Evolutionary conservation across 495 filamentous ascomycete genomes (phyloP).

Genomic region (Talaromyces stipitatus): DNA sequence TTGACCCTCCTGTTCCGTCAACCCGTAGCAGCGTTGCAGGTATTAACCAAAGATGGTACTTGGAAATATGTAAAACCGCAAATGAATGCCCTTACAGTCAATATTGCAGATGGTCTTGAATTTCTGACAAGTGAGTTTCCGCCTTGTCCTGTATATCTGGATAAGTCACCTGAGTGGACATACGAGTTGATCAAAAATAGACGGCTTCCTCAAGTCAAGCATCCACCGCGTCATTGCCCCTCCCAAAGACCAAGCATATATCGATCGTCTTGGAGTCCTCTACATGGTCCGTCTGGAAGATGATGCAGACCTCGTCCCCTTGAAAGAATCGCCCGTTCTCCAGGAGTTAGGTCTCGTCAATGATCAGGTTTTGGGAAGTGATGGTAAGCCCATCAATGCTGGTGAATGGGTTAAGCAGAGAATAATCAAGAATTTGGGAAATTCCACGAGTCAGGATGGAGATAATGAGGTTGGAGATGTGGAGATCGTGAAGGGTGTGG

Average conservation of each 20-base stretch:
- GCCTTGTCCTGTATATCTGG: no score
- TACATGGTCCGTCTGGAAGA: conserved; percentile 39
- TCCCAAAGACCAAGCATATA: conserved; percentile 36
- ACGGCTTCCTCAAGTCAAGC: conserved; percentile 36
- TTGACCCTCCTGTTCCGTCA: conserved; percentile 49
- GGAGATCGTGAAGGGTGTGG: not conserved
- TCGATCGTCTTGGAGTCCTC: conserved; percentile 38
- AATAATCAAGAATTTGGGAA: not conserved
- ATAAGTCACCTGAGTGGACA: no score
- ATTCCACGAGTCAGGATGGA: not conserved
- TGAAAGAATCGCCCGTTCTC: not conserved
- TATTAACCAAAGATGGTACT: conserved; percentile 15
- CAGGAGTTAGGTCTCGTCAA: not conserved
- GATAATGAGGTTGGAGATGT: not conserved
- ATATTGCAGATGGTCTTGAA: conserved; percentile 43
- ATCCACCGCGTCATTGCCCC: conserved; percentile 44
- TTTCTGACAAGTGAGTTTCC: conserved; percentile 39
- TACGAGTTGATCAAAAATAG: conserved; percentile 30
- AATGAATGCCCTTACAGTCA: conserved; percentile 44
- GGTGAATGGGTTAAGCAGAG: conserved; percentile 2
- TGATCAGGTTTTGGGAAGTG: not conserved
- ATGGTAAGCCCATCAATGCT: not conserved
- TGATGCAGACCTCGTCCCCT: not conserved
- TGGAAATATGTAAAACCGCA: conserved; percentile 37
- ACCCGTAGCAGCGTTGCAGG: conserved; percentile 48